A percentile compares a stretch with the other conserved stretches of the same genome.
Evolutionary conservation across 1,139 yeast species (phyloP).

Genomic region (Pichia sp.): DNA sequence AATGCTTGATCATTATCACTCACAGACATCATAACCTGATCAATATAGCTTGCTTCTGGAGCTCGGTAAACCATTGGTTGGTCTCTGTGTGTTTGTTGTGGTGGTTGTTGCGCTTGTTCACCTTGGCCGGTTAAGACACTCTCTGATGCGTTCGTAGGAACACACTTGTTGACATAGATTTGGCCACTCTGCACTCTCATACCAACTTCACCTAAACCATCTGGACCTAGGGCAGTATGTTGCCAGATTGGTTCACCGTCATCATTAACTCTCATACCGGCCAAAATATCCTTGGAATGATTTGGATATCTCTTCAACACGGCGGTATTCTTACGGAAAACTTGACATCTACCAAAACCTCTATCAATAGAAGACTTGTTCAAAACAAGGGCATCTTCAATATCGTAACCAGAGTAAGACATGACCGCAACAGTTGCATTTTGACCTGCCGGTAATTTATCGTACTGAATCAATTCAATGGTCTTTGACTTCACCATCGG

Average conservation of each 20-base stretch:
- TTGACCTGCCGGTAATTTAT: constrained; percentile 97
- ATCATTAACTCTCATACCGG: constrained; percentile 86
- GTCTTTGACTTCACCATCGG: constrained; percentile 99
- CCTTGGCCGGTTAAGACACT: constrained; percentile 46
- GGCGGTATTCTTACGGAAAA: constrained; percentile 87
- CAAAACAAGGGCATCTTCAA: constrained; percentile 95
- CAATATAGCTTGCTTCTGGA: constrained; percentile 92
- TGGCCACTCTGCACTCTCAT: constrained; percentile 87
- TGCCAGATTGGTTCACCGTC: constrained; percentile 76
- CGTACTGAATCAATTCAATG: constrained; percentile 89
- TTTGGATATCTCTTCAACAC: constrained; percentile 87
- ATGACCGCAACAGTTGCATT: constrained; percentile 98
- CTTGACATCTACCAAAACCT: constrained; percentile 98
- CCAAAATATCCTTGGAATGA: constrained; percentile 84
- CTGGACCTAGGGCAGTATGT: constrained; percentile 83
- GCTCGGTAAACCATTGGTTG: constrained; percentile 89
- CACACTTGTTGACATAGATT: constrained; percentile 86
- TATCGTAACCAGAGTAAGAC: constrained; percentile 99
- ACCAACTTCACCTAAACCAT: constrained; percentile 97
- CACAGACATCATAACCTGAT: constrained; percentile 96
- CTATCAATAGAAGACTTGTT: constrained; percentile 91
- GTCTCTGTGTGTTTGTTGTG: constrained; percentile 42
- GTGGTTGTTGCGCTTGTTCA: constrained; percentile 16
- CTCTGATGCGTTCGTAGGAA: constrained; percentile 83
- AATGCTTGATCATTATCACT: constrained; percentile 93